Evolutionary conservation across 768 basidiomycete species (phyloP), one percentile per base, ranked within the genome.

Genomic region (Hemileccinum rubropunctum): DNA sequence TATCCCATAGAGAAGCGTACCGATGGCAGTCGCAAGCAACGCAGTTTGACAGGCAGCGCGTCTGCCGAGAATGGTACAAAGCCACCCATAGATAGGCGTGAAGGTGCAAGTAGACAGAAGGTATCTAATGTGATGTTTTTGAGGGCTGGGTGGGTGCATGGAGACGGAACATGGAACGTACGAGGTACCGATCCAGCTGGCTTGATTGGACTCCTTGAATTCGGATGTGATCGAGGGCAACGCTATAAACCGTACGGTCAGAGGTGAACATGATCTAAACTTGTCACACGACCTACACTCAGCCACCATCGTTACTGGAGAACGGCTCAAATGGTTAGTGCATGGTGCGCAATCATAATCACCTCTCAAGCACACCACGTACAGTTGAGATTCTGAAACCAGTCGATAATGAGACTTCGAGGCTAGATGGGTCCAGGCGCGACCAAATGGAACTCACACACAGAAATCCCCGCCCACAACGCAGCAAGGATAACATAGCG

Each of bases 31-130:
- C n/a, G n/a, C n/a, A n/a, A n/a, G n/a, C n/a, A n/a, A n/a, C n/a
- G n/a, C n/a, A 0, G 73, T 69, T 48, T 82, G 83, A 58, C 82
- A 84, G 3, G 88, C 88, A 9, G 78, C 79, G 44, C 79, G 74
- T 14, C 88, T 70, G 5, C 88, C 88, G 63, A 90, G 66, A 11
- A 86, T 84, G 61, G 86, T 84, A 55, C 80, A 85, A 6, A 91
- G 72, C 3, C 88, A 79, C 20, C 88, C 88, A 60, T 90, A 91
- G 6, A 91, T 71, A 0, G 86, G 88, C 0, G 88, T 90, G 54
- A 90, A 90, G 3, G 88, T 86, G 64, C 84, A 87, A 4, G 80
- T 85, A 3, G 88, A 84, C 13, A 91, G 77, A 8, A 91, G 69
- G 65, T 87, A 90, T 26, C 50, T 57, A 37, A 50, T 4, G 40